Base-by-base conservation (phyloP, 257 asterid species). In the Solanum sejunctum region DNA sequence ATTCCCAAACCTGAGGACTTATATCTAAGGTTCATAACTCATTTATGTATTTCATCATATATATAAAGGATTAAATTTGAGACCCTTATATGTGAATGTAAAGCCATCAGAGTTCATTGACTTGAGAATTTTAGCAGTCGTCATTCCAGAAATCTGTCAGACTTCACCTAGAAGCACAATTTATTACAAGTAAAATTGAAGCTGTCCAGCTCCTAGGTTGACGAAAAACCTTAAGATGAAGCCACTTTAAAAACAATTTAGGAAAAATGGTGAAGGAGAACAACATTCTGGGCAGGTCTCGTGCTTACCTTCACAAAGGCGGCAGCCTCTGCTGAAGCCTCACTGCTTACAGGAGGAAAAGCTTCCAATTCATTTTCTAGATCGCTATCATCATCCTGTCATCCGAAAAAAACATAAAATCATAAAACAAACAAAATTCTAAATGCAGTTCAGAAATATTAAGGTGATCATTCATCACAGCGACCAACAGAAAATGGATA, bases 321-420 rank as follows among this genome's bases (percentile, higher is more conserved):
- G 4, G 95, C 89, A 69, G 97, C 97, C 91, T 94, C 99, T 3
- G 90, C 85, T 23, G 93, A 88, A 85, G 94, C 92, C 84, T 95
- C 98, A 60, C 91, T 93, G 60, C 94, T 89, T 36, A 89, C 91
- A 16, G 91, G 84, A 80, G 99, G 98, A 87, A 88, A 89, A 86
- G 93, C 91, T 72, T 94, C 98, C 89, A 90, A 81, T 83, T 93
- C 98, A 88, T 86, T 85, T 80, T 95, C 99, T 77, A 94, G 86
- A 88, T 95, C 98, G 86, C 99, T 95, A 72, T 93, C 95, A 79
- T 93, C 97, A 88, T 93, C 99, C 98, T 95, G 89, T 87, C 90
- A 80, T 41, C 84, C 72, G 13, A 45, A 84, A 79, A 63, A 41
- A 82, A 43, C 60, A 86, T 85, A 87, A 64, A 80, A 41, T 60